phyloP scores from a whole-genome alignment of 2,329 filamentous ascomycete species.

The Trichoderma hamatum region DNA sequence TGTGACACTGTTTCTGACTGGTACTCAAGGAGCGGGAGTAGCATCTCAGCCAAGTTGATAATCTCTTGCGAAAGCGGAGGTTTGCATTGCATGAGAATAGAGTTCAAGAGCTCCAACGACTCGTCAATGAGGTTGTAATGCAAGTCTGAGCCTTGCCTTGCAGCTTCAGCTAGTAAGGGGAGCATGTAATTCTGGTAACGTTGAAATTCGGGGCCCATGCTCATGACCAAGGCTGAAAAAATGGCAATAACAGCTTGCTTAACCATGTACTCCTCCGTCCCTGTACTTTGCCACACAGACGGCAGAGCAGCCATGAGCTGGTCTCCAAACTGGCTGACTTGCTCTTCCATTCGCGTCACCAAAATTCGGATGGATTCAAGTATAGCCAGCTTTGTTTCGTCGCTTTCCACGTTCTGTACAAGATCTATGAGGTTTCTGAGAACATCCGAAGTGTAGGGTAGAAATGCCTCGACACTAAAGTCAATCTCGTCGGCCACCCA shows the following conservation, averaged over 20 bases:
- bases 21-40: slow-evolving; percentile 68
- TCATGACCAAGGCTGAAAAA: slow-evolving; percentile 79
- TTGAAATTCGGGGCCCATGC: slow-evolving; percentile 77
- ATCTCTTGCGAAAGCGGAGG: slow-evolving; percentile 64
- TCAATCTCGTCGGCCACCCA: slow-evolving; percentile 82
- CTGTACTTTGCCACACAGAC: slow-evolving; percentile 80
- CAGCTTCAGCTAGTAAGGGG: slow-evolving; percentile 78
- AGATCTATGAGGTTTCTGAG: slow-evolving; percentile 74
- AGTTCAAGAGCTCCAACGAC: slow-evolving; percentile 84
- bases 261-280: slow-evolving; percentile 80
- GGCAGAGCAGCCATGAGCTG: slow-evolving; percentile 81
- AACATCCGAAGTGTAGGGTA: slow-evolving; percentile 75
- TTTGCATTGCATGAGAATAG: slow-evolving; percentile 69
- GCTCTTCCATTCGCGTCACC: slow-evolving; percentile 78
- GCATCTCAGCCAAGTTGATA: slow-evolving; percentile 62
- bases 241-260: slow-evolving; percentile 92
- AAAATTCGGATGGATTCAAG: slow-evolving; percentile 83
- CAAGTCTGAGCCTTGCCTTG: slow-evolving; percentile 73
- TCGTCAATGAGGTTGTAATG: slow-evolving; percentile 88
- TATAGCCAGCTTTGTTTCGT: slow-evolving; percentile 88
- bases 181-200: slow-evolving; percentile 79
- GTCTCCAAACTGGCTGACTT: slow-evolving; percentile 71
- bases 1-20: slow-evolving; percentile 65
- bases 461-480: slow-evolving; percentile 73
- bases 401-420: slow-evolving; percentile 76